phyloP scores from a whole-genome alignment of 2,329 filamentous ascomycete genomes.

The Fusarium sulawesiense region DNA sequence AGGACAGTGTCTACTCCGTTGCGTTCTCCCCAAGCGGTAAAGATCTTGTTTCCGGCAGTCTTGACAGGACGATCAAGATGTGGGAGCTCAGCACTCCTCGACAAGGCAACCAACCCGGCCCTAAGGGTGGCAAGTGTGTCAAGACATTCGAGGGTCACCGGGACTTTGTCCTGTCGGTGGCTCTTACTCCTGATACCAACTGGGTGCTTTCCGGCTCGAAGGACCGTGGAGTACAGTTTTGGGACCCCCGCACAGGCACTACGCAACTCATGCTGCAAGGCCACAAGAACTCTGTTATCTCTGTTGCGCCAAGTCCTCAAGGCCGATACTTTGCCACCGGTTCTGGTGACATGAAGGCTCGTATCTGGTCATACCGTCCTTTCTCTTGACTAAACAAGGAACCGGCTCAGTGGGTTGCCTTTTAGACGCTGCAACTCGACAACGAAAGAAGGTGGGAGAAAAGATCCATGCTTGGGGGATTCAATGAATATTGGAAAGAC shows the following conservation, averaged over 20 bases:
- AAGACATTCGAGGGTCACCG: conserved; percentile 98
- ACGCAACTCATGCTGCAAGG: conserved; percentile 99
- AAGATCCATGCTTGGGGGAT: conserved; percentile 12
- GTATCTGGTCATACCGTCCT: conserved; percentile 89
- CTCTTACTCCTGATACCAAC: conserved; percentile 89
- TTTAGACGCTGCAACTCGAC: conserved; percentile 21
- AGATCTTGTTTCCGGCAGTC: conserved; percentile 91
- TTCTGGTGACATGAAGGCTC: conserved; percentile 95
- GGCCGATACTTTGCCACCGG: conserved; percentile 94
- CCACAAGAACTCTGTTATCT: conserved; percentile 99
- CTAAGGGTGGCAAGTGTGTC: conserved; percentile 91
- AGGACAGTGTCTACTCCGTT: conserved; percentile 96
- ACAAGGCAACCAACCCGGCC: conserved; percentile 71
- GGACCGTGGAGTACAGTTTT: conserved; percentile 97
- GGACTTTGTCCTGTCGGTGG: conserved; percentile 96
- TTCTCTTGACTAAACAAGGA: conserved; percentile 49
- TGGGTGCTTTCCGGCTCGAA: conserved; percentile 99
- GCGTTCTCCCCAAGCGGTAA: conserved; percentile 95
- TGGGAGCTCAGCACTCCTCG: conserved; percentile 88
- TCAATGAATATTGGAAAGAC: conserved; percentile 26
- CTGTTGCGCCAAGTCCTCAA: conserved; percentile 90
- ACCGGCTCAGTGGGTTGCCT: conserved; percentile 23
- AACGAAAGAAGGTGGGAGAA: conserved; percentile 20
- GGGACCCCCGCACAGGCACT: conserved; percentile 92
- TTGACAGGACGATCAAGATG: conserved; percentile 99